phyloP scores from a whole-genome alignment of 2,329 filamentous ascomycete genomes.

The Trichoderma simmonsii region DNA sequence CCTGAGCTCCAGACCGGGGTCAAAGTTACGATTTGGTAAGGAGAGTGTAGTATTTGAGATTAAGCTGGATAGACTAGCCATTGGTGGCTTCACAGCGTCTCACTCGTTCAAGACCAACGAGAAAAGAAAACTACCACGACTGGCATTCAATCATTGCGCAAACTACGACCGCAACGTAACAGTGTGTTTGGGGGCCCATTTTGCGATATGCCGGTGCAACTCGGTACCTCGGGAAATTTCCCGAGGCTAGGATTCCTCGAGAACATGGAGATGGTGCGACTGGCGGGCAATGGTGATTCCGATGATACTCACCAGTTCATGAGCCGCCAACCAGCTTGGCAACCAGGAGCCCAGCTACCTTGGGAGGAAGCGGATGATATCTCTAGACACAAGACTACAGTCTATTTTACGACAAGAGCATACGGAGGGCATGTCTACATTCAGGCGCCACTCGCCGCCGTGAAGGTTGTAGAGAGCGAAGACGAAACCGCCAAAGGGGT shows the following conservation, averaged over 20 bases:
- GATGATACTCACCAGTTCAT: slow-evolving; percentile 27
- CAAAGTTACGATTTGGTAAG: not conserved
- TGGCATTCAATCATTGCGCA: no score
- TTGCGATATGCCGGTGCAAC: not conserved
- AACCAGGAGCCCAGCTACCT: slow-evolving; percentile 31
- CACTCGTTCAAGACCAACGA: not conserved
- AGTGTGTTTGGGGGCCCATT: not conserved
- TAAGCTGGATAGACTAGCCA: not conserved
- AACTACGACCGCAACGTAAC: not conserved
- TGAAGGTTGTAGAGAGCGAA: slow-evolving; percentile 31
- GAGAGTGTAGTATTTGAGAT: not conserved
- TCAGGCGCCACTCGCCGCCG: slow-evolving; percentile 25
- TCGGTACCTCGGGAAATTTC: not conserved
- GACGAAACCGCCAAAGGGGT: slow-evolving; percentile 22
- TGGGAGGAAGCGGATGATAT: slow-evolving; percentile 20
- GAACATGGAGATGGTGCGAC: not conserved
- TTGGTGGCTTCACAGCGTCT: not conserved
- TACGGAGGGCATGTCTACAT: slow-evolving; percentile 39
- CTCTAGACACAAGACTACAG: slow-evolving; percentile 15
- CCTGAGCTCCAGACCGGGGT: not conserved
- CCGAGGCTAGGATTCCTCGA: not conserved
- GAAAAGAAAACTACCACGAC: not conserved
- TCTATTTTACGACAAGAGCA: not conserved
- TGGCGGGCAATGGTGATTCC: not conserved
- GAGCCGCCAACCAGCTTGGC: slow-evolving; percentile 34